Base-by-base conservation (phyloP, 495 filamentous ascomycete species). In the Hypomontagnella submonticulosa region DNA sequence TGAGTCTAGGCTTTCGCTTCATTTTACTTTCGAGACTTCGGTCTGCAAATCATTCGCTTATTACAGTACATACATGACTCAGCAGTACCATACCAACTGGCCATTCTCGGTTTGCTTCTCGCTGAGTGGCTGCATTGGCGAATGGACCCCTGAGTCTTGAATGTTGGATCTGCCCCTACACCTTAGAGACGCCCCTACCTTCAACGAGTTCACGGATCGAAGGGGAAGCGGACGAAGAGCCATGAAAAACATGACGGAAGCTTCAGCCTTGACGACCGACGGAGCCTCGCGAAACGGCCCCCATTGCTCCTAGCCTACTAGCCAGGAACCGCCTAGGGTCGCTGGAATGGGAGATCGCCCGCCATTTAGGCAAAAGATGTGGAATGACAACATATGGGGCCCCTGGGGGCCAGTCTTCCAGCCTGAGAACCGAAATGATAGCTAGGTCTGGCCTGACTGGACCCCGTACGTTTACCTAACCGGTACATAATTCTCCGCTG, bases 311-410 rank as follows among this genome's bases (percentile, higher is more conserved):
- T 48, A 42, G 49, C 36, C n/a, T 40, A 51, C 59, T 19, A 43
- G 47, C 59, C 44, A 69, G 62, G 57, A 54, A 49, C 33, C 47
- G 57, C 53, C 62, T 62, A 66, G 67, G 64, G 51, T 70, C 61
- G 62, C 67, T 62, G 33, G 56, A 57, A 48, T 61, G 61, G 48
- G 37, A 65, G 47, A 62, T 70, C 51, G 67, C 42, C 62, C 61
- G 67, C 51, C 57, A 70, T 70, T 70, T 70, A 70, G 67, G 67
- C 67, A 70, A 70, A 70, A 70, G 67, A 62, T 70, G 52, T 70
- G 67, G 62, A 64, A 66, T 70, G 67, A 65, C 67, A 66, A n/a
- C 57, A 57, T 57, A 65, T 60, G 60, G 55, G 42, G 15, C 34
- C n/a, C 40, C 47, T 18, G 27, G 61, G 57, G 48, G 60, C 42